phyloP scores from a whole-genome alignment of 202 grass and related monocot species.

The Miscanthus sacchariflorus region DNA sequence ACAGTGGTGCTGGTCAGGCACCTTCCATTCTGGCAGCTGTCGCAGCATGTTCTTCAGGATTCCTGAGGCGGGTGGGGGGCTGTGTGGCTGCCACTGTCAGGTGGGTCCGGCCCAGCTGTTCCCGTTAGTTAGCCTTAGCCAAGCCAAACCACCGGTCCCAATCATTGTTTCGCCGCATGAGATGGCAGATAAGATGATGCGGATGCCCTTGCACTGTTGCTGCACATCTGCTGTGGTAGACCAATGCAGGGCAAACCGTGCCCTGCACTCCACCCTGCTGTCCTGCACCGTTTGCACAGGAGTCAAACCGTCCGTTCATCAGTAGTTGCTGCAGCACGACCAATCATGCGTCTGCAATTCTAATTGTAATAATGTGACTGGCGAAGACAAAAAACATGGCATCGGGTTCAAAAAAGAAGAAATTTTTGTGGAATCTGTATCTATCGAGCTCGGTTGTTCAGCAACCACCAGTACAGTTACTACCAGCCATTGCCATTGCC shows the following conservation, averaged over 20 bases:
- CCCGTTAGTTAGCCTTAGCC: constrained; percentile 1
- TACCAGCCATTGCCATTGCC: not conserved
- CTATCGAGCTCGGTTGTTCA: not conserved
- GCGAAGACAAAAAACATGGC: not conserved
- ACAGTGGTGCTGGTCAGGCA: constrained; percentile 6
- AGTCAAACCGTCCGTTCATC: constrained; percentile 23
- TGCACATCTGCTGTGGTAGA: constrained; percentile 4
- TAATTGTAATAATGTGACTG: not conserved
- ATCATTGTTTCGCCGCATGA: constrained; percentile 36
- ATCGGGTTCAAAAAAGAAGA: not conserved
- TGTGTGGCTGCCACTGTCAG: not conserved
- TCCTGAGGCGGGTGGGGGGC: too few species aligned
- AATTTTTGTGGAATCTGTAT: not conserved
- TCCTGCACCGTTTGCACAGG: not conserved
- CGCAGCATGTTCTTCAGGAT: constrained; percentile 12
- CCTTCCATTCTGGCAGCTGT: constrained; percentile 37
- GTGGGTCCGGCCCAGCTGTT: constrained; percentile 44
- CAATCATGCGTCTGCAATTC: not conserved
- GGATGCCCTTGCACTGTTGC: constrained; percentile 16
- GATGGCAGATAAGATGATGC: constrained; percentile 43
- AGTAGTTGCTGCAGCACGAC: not conserved
- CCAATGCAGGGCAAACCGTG: not conserved
- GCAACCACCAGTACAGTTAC: not conserved
- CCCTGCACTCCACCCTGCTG: constrained; percentile 6
- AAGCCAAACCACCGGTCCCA: constrained; percentile 49